Evolutionary conservation across 306 rosid species (phyloP).

Genomic region (Elaeagnus macrophylla): DNA sequence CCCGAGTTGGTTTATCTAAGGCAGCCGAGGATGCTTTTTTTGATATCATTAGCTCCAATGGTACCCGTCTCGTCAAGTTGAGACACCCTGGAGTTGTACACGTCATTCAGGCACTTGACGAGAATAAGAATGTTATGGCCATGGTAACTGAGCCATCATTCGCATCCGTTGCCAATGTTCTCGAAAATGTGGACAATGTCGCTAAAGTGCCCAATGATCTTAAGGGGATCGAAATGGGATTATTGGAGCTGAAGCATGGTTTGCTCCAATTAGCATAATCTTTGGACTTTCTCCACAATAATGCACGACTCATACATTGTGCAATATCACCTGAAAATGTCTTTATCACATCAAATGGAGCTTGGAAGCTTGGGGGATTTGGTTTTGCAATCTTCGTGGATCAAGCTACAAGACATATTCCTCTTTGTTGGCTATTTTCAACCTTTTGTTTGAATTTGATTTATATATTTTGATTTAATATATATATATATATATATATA

Average conservation of each 20-base stretch:
- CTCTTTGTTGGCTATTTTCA: too few species aligned
- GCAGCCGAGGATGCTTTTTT: conserved; percentile 73
- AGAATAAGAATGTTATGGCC: conserved; percentile 93
- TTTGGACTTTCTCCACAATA: conserved; percentile 83
- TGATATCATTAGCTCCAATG: conserved; percentile 78
- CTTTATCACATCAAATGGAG: conserved; percentile 90
- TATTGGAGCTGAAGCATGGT: conserved; percentile 95
- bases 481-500: too few species aligned
- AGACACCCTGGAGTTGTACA: conserved; percentile 92
- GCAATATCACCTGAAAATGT: conserved; percentile 95
- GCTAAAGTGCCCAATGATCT: conserved; percentile 72
- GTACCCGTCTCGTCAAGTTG: conserved; percentile 63
- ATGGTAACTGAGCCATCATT: conserved; percentile 95
- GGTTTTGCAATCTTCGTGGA: conserved; percentile 75
- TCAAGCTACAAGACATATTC: conserved; percentile 47
- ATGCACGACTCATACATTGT: conserved; percentile 83
- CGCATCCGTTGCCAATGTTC: conserved; percentile 82
- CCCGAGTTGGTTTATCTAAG: conserved; percentile 61
- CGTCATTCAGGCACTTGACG: conserved; percentile 90
- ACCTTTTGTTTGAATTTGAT: too few species aligned
- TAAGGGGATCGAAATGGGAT: conserved; percentile 84
- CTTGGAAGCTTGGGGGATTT: conserved; percentile 98
- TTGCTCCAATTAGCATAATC: conserved; percentile 91
- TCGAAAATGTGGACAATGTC: conserved; percentile 65
- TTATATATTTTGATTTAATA: too few species aligned